Base-by-base conservation (phyloP, 208 protist genomes). In the Spongospora subterranea region DNA sequence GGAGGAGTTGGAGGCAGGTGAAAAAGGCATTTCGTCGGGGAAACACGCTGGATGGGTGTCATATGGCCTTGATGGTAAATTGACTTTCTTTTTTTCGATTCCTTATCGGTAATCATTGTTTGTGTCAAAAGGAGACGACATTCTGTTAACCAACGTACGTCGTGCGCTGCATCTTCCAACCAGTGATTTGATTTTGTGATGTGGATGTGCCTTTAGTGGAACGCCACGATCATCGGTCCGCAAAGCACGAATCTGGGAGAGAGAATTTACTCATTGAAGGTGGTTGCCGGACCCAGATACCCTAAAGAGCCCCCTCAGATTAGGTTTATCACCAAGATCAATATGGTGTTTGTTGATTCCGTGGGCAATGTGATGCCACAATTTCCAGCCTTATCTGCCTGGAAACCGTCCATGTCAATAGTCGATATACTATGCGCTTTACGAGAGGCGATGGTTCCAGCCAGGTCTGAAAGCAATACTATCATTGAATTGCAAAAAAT, bases 31-130 rank as follows among this genome's bases (percentile, higher is more conserved):
- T n/a, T 82, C 71, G 6, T 45, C 35, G 17, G 71, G 71, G 6
- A 82, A 82, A 43, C 71, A 82, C n/a, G 71, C 71, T 43, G 71
- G 71, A 6, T 82, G 71, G 71, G 71, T 82, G 71, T 82, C 71
- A 43, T 82, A 82, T 43, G 71, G 71, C 17, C 35, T 82, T 43
- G 71, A 82, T 43, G 71, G 71, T 82, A 82, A 20, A 35, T 43
- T n/a, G 35, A 35, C 6, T 35, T 39, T 20, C 71, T 39, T 35
- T 35, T 43, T 6, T 43, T 35, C n/a, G n/a, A 40, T 6, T 43
- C 35, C 6, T 82, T 6, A 82, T 43, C 35, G 11, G 17, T 20
- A 6, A 43, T 82, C 13, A 45, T 65, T 17, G 17, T 29, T 17
- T 29, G 20, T 6, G 17, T 82, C n/a, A 20, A 35, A 40, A 82